A percentile compares a stretch with the other conserved stretches of the same genome.
Conservation (phyloP, 352 stramenopile genomes). For the Thraustotheca clavata region DNA sequence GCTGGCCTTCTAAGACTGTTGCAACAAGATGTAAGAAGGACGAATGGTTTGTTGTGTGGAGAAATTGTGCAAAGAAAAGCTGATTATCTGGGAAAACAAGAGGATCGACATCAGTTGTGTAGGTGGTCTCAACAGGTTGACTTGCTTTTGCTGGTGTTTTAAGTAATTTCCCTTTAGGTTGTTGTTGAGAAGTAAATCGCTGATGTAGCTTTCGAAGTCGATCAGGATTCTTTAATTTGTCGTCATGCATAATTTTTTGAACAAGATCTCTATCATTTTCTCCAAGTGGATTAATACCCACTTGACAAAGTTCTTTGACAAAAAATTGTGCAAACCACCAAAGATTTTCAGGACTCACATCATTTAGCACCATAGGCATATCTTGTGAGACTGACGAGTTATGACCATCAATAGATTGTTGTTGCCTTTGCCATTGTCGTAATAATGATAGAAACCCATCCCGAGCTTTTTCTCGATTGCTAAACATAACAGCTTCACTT, state of each 20-base stretch:
- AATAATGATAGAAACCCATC: slow-evolving; percentile 50
- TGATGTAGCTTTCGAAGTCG: slow-evolving; percentile 58
- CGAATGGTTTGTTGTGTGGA: slow-evolving; percentile 53
- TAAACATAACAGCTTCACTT: slow-evolving; percentile 40
- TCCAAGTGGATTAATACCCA: slow-evolving; percentile 56
- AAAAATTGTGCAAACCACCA: slow-evolving; percentile 78
- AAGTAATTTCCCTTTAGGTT: neutral
- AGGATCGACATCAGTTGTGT: slow-evolving; percentile 27
- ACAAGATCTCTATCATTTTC: slow-evolving; percentile 69
- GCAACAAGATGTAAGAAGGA: slow-evolving; percentile 53
- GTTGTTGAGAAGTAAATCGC: slow-evolving; percentile 29
- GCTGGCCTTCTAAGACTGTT: slow-evolving; percentile 42
- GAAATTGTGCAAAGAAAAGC: slow-evolving; percentile 68
- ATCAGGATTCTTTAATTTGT: slow-evolving; percentile 54
- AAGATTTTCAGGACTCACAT: slow-evolving; percentile 42
- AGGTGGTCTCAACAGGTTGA: neutral
- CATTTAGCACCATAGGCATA: slow-evolving; percentile 29
- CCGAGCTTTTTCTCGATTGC: slow-evolving; percentile 58
- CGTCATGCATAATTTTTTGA: slow-evolving; percentile 54
- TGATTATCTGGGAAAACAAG: slow-evolving; percentile 53
- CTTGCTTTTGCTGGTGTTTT: neutral
- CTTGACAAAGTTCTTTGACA: slow-evolving; percentile 53
- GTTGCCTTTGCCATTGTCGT: slow-evolving; percentile 48
- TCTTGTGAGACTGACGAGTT: slow-evolving; percentile 13
- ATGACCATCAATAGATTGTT: slow-evolving; percentile 37